Percentiles rank a stretch among this genome's conserved stretches.
Conservation (phyloP, 2,329 filamentous ascomycete species). For the Cordyceps cicadae region DNA sequence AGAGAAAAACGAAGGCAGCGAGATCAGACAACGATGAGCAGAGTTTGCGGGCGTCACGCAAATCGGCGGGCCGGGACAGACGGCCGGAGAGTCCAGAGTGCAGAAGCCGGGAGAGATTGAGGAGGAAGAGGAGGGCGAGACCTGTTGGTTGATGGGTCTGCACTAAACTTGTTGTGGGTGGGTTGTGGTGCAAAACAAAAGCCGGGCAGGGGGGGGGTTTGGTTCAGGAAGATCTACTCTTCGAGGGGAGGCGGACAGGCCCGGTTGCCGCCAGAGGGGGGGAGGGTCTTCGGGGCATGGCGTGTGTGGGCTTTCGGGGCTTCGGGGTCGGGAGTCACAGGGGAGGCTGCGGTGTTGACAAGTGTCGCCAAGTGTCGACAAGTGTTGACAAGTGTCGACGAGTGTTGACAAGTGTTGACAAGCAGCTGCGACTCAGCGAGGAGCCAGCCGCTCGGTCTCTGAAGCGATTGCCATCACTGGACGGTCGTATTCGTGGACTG, state of each 20-base stretch:
- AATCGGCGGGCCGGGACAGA: neutral
- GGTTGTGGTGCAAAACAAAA: neutral
- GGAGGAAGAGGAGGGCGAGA: neutral
- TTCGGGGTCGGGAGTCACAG: neutral
- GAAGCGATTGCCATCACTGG: neutral
- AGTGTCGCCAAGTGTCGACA: neutral
- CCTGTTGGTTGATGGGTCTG: slow-evolving; percentile 2
- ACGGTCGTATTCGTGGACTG: neutral
- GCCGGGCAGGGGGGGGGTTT: neutral
- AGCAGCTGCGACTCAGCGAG: neutral
- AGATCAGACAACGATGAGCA: neutral
- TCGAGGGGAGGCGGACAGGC: neutral
- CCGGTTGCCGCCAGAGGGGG: neutral
- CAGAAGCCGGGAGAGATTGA: neutral
- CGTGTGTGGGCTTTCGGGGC: neutral
- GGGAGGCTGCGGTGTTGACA: neutral
- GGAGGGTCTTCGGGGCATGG: neutral
- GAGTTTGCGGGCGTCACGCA: neutral
- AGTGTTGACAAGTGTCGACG: neutral
- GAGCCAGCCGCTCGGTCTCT: neutral
- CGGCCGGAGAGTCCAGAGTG: neutral
- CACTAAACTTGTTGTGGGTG: neutral
- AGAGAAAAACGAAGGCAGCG: neutral
- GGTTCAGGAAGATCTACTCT: neutral
- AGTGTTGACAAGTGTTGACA: neutral